phyloP scores from a whole-genome alignment of 192 early-diverging fungal genomes.

The Anaeromyces robustus region DNA sequence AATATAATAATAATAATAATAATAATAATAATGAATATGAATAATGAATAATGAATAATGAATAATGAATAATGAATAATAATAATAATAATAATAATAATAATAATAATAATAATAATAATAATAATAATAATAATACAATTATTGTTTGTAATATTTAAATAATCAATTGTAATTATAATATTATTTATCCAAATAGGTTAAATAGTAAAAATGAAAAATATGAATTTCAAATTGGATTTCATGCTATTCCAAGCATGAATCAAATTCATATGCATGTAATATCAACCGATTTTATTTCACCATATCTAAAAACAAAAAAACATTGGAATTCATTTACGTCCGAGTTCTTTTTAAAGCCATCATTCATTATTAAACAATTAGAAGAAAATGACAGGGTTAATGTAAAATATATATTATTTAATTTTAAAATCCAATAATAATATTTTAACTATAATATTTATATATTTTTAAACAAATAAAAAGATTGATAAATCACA shows the following conservation, averaged over 20 bases:
- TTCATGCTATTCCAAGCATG: slow-evolving; percentile 44
- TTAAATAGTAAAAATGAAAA: not conserved
- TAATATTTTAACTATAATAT: too few species aligned
- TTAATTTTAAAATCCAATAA: too few species aligned
- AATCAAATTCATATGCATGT: slow-evolving; percentile 49
- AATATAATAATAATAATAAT: slow-evolving; percentile 6
- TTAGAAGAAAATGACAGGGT: slow-evolving; percentile 18
- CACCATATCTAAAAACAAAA: slow-evolving; percentile 28
- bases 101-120: not conserved
- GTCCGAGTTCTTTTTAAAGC: slow-evolving; percentile 31
- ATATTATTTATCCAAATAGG: too few species aligned
- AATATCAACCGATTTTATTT: slow-evolving; percentile 40
- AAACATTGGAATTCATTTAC: slow-evolving; percentile 52
- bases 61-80: slow-evolving; percentile 12
- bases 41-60: slow-evolving; percentile 15
- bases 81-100: too few species aligned
- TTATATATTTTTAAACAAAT: not conserved
- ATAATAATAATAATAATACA: too few species aligned
- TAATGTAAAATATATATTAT: slow-evolving; percentile 3
- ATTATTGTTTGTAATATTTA: too few species aligned
- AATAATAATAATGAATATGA: too few species aligned
- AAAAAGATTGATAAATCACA: slow-evolving; percentile 9
- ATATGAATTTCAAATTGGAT: slow-evolving; percentile 30
- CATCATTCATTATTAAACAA: slow-evolving; percentile 15
- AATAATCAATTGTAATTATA: too few species aligned